Evolutionary conservation across 495 filamentous ascomycete species (phyloP), one percentile per base, ranked within the genome.

Genomic region (Bombardia bombarda): DNA sequence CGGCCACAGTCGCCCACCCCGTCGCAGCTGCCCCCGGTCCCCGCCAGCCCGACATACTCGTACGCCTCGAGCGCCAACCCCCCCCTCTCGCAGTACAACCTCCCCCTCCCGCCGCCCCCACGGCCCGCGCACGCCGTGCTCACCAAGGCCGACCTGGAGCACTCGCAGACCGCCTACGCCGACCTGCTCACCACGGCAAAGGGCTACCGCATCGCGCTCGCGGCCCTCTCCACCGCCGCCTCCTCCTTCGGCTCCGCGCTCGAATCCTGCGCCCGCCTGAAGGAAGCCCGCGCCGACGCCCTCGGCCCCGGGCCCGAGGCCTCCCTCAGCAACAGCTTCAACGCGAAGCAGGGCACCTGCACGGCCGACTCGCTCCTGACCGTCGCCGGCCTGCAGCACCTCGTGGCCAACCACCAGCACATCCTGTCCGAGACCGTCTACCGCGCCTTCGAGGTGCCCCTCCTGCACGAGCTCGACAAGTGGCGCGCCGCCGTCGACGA

Each of bases 381-480:
- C 26, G 70, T 74, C 8, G 70, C 73, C 26, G 78, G 78, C n/a
- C 62, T 82, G 32, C 78, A 82, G 50, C 76, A 82, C 49, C 60
- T 82, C 20, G 70, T 81, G 17, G 77, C 76, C 10, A 82, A 80
- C 56, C 79, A 82, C 57, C 75, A 78, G 54, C 74, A 80, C 46
- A 80, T 82, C 45, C 64, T 82, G 0, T 68, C 63, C 18, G 78
- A 82, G 50, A 78, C 74, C 4, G 72, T 82, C n/a, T 81, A 82
- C 57, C 63, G 78, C 14, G 68, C 66, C 32, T 82, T 82, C 50
- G 78, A 82, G 54, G 78, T 81, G 7, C 78, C 78, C 20, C 58
- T 82, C 16, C 59, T 82, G 21, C 77, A 81, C 57, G 78, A 82
- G 56, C 59, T 82, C 33, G 78, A 82, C 53, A 66, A 66, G 31